These are phyloP conservation scores for Geotrichum australiense DNA, from an alignment of 1,139 yeast genomes.

Conservation along the genomic window DNA sequence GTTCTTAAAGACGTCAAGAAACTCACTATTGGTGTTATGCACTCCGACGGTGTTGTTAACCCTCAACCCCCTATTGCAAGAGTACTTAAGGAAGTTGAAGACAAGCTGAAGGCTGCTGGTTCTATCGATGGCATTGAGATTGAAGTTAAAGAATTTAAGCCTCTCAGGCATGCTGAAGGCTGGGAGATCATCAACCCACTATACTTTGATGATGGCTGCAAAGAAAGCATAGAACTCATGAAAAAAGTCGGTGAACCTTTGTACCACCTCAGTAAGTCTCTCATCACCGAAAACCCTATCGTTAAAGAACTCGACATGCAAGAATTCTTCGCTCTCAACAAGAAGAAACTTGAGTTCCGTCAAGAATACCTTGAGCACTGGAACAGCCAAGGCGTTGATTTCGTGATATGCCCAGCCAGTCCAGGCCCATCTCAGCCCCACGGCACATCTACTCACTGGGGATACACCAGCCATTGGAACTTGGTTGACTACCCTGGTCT, in stretches of 20 bases:
- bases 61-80: conserved; percentile 48
- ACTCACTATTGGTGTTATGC: conserved; percentile 32
- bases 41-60: conserved; percentile 32
- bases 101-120: conserved; percentile 27
- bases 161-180: conserved; percentile 35
- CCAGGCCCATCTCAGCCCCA: conserved; percentile 68
- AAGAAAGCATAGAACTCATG: conserved; percentile 32
- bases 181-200: conserved; percentile 37
- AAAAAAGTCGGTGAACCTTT: conserved; percentile 44
- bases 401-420: conserved; percentile 61
- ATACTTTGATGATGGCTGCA: conserved; percentile 46
- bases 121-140: conserved; percentile 24
- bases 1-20: conserved; percentile 32
- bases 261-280: conserved; percentile 26
- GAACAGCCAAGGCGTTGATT: conserved; percentile 53
- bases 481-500: conserved; percentile 47
- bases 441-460: conserved; percentile 64
- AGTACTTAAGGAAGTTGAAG: conserved; percentile 35
- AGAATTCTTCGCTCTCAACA: conserved; percentile 36
- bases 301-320: conserved; percentile 25
- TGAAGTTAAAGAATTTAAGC: conserved; percentile 41
- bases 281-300: conserved; percentile 20
- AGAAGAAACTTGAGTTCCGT: conserved; percentile 31
- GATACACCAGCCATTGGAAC: conserved; percentile 46
- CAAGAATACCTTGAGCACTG: conserved; percentile 34